Evolutionary conservation across 2,329 filamentous ascomycete species (phyloP).

Genomic region (Dothidotthia symphoricarpi): DNA sequence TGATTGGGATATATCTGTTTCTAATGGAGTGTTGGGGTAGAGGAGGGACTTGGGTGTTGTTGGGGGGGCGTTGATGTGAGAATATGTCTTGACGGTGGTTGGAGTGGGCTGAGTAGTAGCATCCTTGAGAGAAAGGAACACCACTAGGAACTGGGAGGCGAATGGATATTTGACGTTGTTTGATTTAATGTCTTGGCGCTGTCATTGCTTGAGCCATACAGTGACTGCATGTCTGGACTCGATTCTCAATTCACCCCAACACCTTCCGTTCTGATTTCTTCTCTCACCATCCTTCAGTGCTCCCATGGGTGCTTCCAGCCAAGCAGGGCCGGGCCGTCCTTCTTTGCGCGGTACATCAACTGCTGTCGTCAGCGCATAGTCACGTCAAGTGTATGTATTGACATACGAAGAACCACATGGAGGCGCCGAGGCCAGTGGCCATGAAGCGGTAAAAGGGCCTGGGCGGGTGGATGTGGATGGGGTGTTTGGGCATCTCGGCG

Average conservation of each 20-base stretch:
- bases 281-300: slow-evolving; percentile 26
- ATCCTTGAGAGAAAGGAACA: no score
- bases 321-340: slow-evolving; percentile 86
- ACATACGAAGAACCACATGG: slow-evolving; percentile 99
- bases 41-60: no score
- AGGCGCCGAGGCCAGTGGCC: slow-evolving; percentile 83
- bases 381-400: not conserved
- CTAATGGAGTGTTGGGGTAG: no score
- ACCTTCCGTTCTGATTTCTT: not conserved
- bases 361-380: slow-evolving; percentile 43
- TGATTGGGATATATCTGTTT: no score
- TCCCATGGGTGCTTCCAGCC: slow-evolving; percentile 79
- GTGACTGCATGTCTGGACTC: not conserved
- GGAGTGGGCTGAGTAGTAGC: no score
- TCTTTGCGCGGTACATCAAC: slow-evolving; percentile 95
- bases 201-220: slow-evolving; percentile 9
- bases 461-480: slow-evolving; percentile 59
- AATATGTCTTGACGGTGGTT: no score
- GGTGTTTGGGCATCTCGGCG: slow-evolving; percentile 47
- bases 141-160: no score
- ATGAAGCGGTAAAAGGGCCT: slow-evolving; percentile 77
- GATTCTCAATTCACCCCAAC: not conserved
- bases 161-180: slow-evolving; percentile 1
- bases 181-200: slow-evolving; percentile 19
- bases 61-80: no score